Base-by-base conservation (phyloP, 2,329 filamentous ascomycete genomes). In the Gnomoniopsis sp. region DNA sequence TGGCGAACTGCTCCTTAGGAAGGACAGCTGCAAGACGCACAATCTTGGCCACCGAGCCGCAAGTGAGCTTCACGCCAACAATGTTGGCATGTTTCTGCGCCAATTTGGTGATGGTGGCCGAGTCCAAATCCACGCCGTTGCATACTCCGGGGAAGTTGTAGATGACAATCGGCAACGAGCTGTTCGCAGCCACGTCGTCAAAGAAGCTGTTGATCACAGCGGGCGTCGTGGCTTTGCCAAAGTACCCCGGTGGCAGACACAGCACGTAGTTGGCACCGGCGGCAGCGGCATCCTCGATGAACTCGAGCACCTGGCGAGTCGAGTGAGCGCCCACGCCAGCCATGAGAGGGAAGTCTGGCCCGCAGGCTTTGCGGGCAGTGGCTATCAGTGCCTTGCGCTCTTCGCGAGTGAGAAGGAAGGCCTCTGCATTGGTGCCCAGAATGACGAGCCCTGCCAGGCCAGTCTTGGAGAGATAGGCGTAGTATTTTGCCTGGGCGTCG, bases 71-170 rank as follows among this genome's bases (percentile, higher is more conserved):
- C 19, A 86, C 83, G 30, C 85, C 85, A 21, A 88, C 84, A 47
- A 88, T 79, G 59, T 84, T 85, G 22, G 73, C 71, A 61, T 78
- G 69, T 52, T 64, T 70, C 33, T 70, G 70, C 1, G 82, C 84
- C 23, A 88, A 76, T 23, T 70, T 70, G 1, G 79, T 74, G 49
- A 89, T 84, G 0, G 79, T 79, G 52, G 84, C 85, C 2, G 85
- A 87, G 69, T 88, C 86, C 23, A 90, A 74, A 68, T 90, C 87
- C 3, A 89, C 75, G 23, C 87, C 87, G 63, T 87, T 87, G 66
- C 83, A 88, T 21, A 89, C 86, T 14, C 76, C 84, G 0, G 87
- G 87, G 72, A 89, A 89, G 70, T 89, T 88, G 71, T 88, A 88
- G 15, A 89, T 71, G 44, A 89, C 78, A 34, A 88, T 75, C 0